Evolutionary conservation across 768 basidiomycete genomes (phyloP).

Genomic region (Coprinellus micaceus): DNA sequence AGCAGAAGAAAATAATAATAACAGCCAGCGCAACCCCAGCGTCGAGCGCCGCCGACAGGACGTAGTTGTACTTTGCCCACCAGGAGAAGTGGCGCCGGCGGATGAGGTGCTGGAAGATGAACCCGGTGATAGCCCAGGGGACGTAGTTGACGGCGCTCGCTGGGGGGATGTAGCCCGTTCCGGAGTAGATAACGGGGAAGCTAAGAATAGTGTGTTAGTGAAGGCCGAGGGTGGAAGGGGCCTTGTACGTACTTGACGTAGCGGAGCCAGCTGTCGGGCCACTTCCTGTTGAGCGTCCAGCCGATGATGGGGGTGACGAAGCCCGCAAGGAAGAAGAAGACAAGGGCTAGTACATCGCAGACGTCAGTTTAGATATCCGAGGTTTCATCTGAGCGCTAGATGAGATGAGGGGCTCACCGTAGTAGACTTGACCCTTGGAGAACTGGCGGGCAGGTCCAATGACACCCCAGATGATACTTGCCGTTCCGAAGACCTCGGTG

Average conservation of each 20-base stretch:
- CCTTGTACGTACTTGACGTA: conserved; percentile 54
- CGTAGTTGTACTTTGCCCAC: conserved; percentile 68
- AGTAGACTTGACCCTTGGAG: conserved; percentile 62
- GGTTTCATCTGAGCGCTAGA: no score
- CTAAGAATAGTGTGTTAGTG: conserved; percentile 11
- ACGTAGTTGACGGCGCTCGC: conserved; percentile 67
- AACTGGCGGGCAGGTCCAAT: conserved; percentile 76
- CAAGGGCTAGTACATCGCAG: conserved; percentile 1
- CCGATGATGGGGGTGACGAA: conserved; percentile 53
- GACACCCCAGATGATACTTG: conserved; percentile 80
- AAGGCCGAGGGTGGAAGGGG: background rate
- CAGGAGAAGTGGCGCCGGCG: conserved; percentile 58
- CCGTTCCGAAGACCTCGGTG: conserved; percentile 74
- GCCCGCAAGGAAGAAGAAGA: conserved; percentile 76
- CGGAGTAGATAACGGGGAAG: conserved; percentile 59
- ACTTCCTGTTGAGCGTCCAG: conserved; percentile 53
- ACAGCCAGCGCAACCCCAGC: conserved; percentile 60
- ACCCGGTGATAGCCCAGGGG: conserved; percentile 61
- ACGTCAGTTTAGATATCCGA: background rate
- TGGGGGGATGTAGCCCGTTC: conserved; percentile 59
- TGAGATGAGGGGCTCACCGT: conserved; percentile 30
- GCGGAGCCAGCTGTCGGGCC: conserved; percentile 57
- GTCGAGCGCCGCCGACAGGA: conserved; percentile 69
- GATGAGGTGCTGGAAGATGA: conserved; percentile 61
- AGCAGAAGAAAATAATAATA: conserved; percentile 52